These are phyloP conservation scores for Roridomyces roridus DNA, from an alignment of 768 basidiomycete genomes.

Conservation along the genomic window DNA sequence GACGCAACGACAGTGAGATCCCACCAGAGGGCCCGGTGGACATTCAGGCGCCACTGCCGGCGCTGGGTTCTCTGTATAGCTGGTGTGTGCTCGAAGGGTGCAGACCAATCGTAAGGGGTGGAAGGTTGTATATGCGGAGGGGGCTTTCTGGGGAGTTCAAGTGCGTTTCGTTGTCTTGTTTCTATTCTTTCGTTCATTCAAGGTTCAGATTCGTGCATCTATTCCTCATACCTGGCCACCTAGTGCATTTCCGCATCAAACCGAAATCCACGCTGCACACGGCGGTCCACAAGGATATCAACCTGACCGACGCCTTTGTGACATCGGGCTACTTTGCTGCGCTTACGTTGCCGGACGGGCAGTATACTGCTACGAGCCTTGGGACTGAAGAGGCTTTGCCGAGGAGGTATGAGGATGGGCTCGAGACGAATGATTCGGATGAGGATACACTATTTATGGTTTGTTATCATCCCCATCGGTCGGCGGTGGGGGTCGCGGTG, in stretches of 20 bases:
- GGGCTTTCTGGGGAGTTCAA: slow-evolving; percentile 80
- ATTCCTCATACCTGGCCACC: slow-evolving; percentile 75
- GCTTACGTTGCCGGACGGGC: slow-evolving; percentile 64
- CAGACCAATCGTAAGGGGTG: slow-evolving; percentile 73
- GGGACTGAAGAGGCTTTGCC: too few species aligned
- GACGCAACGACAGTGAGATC: slow-evolving; percentile 44
- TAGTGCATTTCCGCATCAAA: slow-evolving; percentile 75
- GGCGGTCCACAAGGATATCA: slow-evolving; percentile 59
- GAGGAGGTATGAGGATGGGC: slow-evolving; percentile 86
- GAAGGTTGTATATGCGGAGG: slow-evolving; percentile 74
- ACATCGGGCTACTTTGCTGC: slow-evolving; percentile 88
- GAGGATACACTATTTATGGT: slow-evolving; percentile 90
- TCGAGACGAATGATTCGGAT: slow-evolving; percentile 85
- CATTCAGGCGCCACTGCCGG: slow-evolving; percentile 58
- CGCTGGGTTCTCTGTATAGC: slow-evolving; percentile 74
- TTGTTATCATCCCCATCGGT: slow-evolving; percentile 59
- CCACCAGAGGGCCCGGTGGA: slow-evolving; percentile 60
- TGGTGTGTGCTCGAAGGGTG: slow-evolving; percentile 90
- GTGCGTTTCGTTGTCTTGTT: slow-evolving; percentile 47
- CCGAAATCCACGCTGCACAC: slow-evolving; percentile 63
- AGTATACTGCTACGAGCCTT: slow-evolving; percentile 62
- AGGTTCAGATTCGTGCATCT: slow-evolving; percentile 67
- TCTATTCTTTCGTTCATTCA: not conserved
- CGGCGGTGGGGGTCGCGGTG: slow-evolving; percentile 26
- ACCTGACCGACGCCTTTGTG: slow-evolving; percentile 78